Conservation (phyloP, 176 grass and related monocot genomes). For the Eragrostis curvula region DNA sequence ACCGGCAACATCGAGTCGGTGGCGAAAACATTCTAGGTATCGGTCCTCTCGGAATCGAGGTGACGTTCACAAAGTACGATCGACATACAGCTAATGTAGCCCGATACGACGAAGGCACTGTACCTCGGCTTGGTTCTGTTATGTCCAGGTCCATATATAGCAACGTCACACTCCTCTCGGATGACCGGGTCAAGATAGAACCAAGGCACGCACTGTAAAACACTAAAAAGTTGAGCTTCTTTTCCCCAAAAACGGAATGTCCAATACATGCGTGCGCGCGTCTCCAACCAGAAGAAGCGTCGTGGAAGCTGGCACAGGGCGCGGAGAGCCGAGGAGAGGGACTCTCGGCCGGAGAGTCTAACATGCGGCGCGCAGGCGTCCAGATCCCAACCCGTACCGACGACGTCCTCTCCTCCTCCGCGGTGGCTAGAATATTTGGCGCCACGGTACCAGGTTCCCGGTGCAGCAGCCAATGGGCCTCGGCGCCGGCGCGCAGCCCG, state of each 20-base stretch:
- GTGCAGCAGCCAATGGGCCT: too few species aligned
- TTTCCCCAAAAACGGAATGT: not conserved
- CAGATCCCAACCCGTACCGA: not conserved
- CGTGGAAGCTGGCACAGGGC: not conserved
- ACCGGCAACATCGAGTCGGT: not conserved
- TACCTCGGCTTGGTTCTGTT: not conserved
- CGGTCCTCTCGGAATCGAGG: not conserved
- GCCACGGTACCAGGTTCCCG: conserved; percentile 16
- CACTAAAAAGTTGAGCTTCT: not conserved
- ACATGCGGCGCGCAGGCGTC: too few species aligned
- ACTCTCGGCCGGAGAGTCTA: too few species aligned
- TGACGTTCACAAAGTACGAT: conserved; percentile 1
- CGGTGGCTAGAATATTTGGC: not conserved
- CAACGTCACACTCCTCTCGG: too few species aligned
- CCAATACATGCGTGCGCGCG: not conserved
- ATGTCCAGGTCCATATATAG: not conserved
- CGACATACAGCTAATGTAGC: too few species aligned
- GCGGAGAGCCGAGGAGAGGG: too few species aligned
- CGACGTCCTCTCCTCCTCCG: not conserved
- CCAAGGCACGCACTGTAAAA: not conserved
- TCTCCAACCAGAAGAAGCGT: not conserved
- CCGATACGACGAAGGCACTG: not conserved
- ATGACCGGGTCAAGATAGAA: not conserved
- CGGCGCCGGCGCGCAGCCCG: conserved; percentile 13
- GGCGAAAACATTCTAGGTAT: not conserved